These are phyloP conservation scores for Clitopilus hobsonii DNA, from an alignment of 768 basidiomycete species.

Conservation along the genomic window DNA sequence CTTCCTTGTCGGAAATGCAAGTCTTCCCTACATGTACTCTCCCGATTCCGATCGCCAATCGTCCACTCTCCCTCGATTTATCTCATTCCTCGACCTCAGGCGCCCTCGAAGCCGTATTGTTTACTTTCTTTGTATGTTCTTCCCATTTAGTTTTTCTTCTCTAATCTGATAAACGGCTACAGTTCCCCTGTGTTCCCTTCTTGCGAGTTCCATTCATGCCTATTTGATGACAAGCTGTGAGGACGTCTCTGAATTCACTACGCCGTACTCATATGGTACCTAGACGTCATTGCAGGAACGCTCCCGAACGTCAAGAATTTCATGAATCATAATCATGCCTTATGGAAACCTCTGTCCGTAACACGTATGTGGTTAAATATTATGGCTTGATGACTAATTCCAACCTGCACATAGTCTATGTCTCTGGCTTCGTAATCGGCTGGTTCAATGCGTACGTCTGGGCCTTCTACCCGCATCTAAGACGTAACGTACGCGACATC, in stretches of 20 bases:
- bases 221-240: not conserved
- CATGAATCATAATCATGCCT: conserved; percentile 7
- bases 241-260: no score
- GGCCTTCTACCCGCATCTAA: conserved; percentile 2
- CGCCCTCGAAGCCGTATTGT: not conserved
- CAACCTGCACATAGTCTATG: conserved; percentile 7
- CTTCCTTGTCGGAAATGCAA: not conserved
- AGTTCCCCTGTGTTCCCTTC: not conserved
- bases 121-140: not conserved
- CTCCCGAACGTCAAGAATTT: conserved; percentile 8
- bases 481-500: no score
- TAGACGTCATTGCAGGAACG: conserved; percentile 11
- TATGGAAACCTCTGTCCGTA: conserved; percentile 14
- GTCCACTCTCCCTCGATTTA: not conserved
- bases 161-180: no score
- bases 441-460: conserved; percentile 10
- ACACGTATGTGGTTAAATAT: not conserved
- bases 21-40: not conserved
- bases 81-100: not conserved
- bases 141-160: not conserved
- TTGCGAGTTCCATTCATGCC: not conserved
- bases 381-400: not conserved
- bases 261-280: not conserved
- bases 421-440: conserved; percentile 9
- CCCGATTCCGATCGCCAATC: not conserved